Conservation (phyloP, 768 basidiomycete genomes). For the Austroboletus festivus region DNA sequence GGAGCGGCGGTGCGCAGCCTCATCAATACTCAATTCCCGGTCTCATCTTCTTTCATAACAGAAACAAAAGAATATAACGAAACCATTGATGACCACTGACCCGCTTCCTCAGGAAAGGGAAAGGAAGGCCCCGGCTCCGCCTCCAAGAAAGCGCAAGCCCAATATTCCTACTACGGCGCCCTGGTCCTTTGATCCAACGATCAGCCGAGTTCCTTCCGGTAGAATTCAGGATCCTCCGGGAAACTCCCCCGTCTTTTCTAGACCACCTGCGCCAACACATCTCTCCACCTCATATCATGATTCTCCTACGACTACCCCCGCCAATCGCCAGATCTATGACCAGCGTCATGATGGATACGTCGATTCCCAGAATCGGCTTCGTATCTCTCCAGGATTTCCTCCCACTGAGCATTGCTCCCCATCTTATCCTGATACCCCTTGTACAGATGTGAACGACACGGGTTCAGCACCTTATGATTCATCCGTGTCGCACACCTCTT, state of each 20-base stretch:
- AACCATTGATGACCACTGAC: constrained; percentile 17
- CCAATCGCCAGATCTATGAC: constrained; percentile 9
- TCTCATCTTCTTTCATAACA: constrained; percentile 13
- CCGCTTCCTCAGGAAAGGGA: constrained; percentile 27
- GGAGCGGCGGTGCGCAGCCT: constrained; percentile 21
- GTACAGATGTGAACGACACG: constrained; percentile 13
- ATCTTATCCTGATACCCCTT: constrained; percentile 11
- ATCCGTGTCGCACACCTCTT: constrained; percentile 17
- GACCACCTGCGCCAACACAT: constrained; percentile 10
- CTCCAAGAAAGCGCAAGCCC: constrained; percentile 25
- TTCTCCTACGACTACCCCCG: constrained; percentile 2
- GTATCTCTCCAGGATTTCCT: constrained; percentile 8
- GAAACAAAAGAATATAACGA: constrained; percentile 21
- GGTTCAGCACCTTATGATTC: constrained; percentile 19
- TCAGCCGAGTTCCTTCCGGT: constrained; percentile 22
- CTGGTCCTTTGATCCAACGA: constrained; percentile 19
- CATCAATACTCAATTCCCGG: constrained; percentile 7
- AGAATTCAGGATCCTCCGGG: constrained; percentile 15
- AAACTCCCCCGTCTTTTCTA: constrained; percentile 5
- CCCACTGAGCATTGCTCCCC: constrained; percentile 4
- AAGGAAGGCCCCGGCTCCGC: constrained; percentile 15
- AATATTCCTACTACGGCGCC: constrained; percentile 16
- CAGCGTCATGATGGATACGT: constrained; percentile 3
- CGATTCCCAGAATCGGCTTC: constrained; percentile 19
- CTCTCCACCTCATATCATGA: constrained; percentile 12